Evolutionary conservation across 495 filamentous ascomycete genomes (phyloP).

Genomic region (Aspergillus steynii): DNA sequence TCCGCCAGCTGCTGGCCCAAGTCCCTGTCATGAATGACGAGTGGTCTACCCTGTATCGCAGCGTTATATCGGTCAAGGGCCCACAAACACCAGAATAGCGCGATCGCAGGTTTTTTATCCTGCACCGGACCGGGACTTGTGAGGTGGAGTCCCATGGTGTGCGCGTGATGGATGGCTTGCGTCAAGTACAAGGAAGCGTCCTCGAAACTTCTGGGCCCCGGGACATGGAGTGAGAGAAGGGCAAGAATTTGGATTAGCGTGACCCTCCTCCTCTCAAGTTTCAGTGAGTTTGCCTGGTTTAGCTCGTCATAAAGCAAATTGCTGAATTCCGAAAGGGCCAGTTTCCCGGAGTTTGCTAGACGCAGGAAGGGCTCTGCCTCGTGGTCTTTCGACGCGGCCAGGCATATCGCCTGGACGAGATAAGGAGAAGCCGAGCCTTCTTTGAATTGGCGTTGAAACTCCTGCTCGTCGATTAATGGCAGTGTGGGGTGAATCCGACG

Average conservation of each 20-base stretch:
- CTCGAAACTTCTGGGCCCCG: slow-evolving; percentile 34
- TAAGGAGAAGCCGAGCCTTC: slow-evolving; percentile 18
- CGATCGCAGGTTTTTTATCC: slow-evolving; percentile 24
- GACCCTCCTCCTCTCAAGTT: slow-evolving; percentile 29
- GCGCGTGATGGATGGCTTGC: slow-evolving; percentile 52
- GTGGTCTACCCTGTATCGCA: slow-evolving; percentile 58
- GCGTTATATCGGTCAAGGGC: slow-evolving; percentile 59
- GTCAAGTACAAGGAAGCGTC: slow-evolving; percentile 31
- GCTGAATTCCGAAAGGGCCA: slow-evolving; percentile 28
- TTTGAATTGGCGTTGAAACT: slow-evolving; percentile 17
- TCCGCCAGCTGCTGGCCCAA: slow-evolving; percentile 33
- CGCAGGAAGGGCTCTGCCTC: slow-evolving; percentile 24
- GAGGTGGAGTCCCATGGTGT: slow-evolving; percentile 61
- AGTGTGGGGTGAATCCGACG: slow-evolving; percentile 26
- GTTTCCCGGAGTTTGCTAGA: slow-evolving; percentile 14
- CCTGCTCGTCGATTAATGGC: slow-evolving; percentile 31
- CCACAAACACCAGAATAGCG: slow-evolving; percentile 64
- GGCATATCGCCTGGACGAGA: slow-evolving; percentile 33
- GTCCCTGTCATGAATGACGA: slow-evolving; percentile 63
- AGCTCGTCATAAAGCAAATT: slow-evolving; percentile 21
- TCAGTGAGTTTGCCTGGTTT: slow-evolving; percentile 14
- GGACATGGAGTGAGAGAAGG: slow-evolving; percentile 36
- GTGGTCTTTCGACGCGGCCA: slow-evolving; percentile 37
- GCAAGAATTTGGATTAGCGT: slow-evolving; percentile 35
- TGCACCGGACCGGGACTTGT: slow-evolving; percentile 24